phyloP scores from a whole-genome alignment of 192 early-diverging fungal species.

The Chytriomyces confervae region DNA sequence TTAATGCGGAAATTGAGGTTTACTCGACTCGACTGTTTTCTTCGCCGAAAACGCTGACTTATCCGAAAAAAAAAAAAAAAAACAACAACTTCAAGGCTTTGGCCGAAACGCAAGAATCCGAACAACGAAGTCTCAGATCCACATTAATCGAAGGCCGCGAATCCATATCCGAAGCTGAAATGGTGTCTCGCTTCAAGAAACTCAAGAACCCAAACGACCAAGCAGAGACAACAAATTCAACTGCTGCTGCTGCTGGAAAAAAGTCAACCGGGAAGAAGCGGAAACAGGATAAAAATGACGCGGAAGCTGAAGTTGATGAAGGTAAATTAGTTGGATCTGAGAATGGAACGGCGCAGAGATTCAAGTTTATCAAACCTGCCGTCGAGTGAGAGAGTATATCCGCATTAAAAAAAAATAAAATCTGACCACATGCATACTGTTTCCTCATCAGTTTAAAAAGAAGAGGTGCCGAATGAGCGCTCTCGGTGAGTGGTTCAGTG shows the following conservation, averaged over 20 bases:
- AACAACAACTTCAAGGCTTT: neutral
- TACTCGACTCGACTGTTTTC: neutral
- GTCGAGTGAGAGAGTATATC: neutral
- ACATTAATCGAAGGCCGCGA: neutral
- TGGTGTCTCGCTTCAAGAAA: constrained; percentile 7
- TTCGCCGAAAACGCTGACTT: neutral
- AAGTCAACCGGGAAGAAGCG: neutral
- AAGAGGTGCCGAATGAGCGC: too few species aligned
- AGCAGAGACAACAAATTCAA: neutral
- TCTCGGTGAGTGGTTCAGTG: too few species aligned
- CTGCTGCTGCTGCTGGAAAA: neutral
- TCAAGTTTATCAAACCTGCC: constrained; percentile 16
- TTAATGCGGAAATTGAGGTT: constrained; percentile 28
- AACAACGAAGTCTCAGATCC: neutral
- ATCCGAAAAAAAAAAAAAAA: neutral
- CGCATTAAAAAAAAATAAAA: too few species aligned
- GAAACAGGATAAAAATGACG: neutral
- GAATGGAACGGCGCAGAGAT: constrained; percentile 8
- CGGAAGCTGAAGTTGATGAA: neutral
- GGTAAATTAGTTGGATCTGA: neutral
- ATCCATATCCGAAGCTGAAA: constrained; percentile 2
- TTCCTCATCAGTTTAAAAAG: too few species aligned
- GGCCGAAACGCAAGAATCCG: neutral
- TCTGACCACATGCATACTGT: too few species aligned
- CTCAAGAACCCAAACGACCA: neutral